Percentiles rank a stretch among this genome's conserved stretches.
phyloP scores from a whole-genome alignment of 768 basidiomycete species.

The Suillus hirtellus region DNA sequence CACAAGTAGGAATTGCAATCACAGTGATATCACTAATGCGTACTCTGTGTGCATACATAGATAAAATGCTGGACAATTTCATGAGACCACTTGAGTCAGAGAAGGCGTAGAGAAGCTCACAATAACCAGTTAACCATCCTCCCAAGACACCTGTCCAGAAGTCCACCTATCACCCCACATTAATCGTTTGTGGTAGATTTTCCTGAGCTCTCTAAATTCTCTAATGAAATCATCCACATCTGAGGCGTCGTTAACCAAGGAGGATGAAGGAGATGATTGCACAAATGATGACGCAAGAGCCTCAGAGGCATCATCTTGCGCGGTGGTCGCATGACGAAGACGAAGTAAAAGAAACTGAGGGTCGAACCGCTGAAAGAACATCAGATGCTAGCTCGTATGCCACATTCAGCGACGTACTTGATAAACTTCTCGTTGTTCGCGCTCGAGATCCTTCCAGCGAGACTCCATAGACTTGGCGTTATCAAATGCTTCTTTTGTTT shows the following conservation, averaged over 20 bases:
- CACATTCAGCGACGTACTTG: conserved; percentile 53
- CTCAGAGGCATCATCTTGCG: conserved; percentile 90
- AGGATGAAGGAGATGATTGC: conserved; percentile 48
- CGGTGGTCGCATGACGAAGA: conserved; percentile 82
- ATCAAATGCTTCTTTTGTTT: conserved; percentile 86
- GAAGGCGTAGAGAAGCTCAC: background rate
- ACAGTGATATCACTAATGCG: no score
- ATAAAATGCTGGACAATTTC: background rate
- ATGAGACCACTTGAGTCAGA: background rate
- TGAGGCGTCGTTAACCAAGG: conserved; percentile 23
- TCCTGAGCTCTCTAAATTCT: conserved; percentile 84
- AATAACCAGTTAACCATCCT: conserved; percentile 41
- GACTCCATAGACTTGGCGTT: conserved; percentile 80
- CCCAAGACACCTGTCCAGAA: conserved; percentile 84
- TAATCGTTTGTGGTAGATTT: conserved; percentile 89
- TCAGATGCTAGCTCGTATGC: conserved; percentile 15
- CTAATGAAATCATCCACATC: conserved; percentile 87
- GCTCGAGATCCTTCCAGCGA: conserved; percentile 84
- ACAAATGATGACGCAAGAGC: conserved; percentile 82
- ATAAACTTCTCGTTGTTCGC: conserved; percentile 86
- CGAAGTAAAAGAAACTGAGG: conserved; percentile 89
- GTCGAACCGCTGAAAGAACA: conserved; percentile 64
- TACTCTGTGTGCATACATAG: background rate
- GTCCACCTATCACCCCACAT: conserved; percentile 91
- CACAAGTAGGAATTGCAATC: no score